Evolutionary conservation across 106 monocot species (phyloP).

Genomic region (Dendrobium chrysotoxum): DNA sequence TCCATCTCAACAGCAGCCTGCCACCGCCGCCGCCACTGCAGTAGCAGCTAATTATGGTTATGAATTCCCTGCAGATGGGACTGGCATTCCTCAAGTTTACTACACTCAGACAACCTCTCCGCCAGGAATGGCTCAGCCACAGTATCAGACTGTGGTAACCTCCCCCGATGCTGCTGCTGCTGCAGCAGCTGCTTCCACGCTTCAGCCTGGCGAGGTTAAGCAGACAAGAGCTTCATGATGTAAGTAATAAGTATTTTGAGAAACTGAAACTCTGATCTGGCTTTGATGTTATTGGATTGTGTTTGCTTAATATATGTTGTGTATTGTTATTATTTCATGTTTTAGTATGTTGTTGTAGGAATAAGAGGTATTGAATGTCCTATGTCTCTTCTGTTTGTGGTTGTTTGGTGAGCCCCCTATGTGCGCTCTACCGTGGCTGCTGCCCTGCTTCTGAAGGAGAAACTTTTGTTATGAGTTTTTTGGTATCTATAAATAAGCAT

Average conservation of each 20-base stretch:
- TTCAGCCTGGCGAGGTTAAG: conserved; percentile 7
- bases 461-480: conserved; percentile 9
- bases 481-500: conserved; percentile 1
- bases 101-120: conserved; percentile 10
- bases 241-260: not conserved
- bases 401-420: not conserved
- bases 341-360: not conserved
- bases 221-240: conserved; percentile 22
- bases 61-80: not conserved
- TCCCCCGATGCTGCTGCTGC: not conserved
- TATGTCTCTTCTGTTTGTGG: not conserved
- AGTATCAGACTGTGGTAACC: conserved; percentile 17
- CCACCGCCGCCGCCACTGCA: not conserved
- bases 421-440: not conserved
- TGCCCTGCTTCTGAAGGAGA: conserved; percentile 5
- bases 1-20: conserved; percentile 16
- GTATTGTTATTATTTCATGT: conserved; percentile 4
- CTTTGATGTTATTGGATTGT: not conserved
- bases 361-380: conserved; percentile 7
- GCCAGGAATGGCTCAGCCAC: not conserved
- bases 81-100: not conserved
- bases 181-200: not conserved
- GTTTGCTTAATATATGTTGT: conserved; percentile 5
- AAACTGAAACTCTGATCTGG: not conserved
- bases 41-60: conserved; percentile 12